Base-by-base conservation (phyloP, 73 alveolate species). In the Blepharisma stoltei region DNA sequence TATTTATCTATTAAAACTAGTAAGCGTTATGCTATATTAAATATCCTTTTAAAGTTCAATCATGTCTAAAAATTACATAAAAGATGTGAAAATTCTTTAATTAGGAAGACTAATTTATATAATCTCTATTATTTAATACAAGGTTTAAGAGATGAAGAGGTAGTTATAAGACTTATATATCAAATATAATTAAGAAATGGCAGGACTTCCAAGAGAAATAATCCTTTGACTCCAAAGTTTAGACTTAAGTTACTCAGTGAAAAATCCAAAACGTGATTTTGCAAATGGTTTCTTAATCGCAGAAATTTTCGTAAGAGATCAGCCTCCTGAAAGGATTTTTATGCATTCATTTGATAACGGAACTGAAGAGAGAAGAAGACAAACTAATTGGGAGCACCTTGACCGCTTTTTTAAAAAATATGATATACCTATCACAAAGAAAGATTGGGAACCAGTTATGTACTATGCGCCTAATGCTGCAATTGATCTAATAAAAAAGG, bases 261-360 rank as follows among this genome's bases (percentile, higher is more conserved):
- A 68, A 9, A 87, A 87, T 73, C 89, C 89, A 1, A 84, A 83
- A 81, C 54, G 83, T 6, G 83, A 76, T 47, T 88, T 92, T 79
- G 85, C 86, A 49, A 93, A 93, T 82, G 98, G 98, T 6, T 93
- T 93, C 88, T 80, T 93, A 45, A 83, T 90, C 0, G 98, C 97
- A 37, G 97, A 93, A 78, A 90, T 93, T 60, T 78, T 93, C 78
- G 87, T 97, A 27, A 44, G 94, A 27, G 85, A 87, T 45, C 70
- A 78, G 67, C 83, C 81, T 6, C 88, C 86, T 4, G 86, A 82
- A 54, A 85, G 84, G 18, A 66, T 86, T 6, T 80, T 70, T 70
- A 83, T 87, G 91, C 83, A 84, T 55, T 27, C 73, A n/a, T 87
- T 67, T 45, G 95, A 84, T 66, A 87, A 87, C 87, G 86, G 89